phyloP scores from a whole-genome alignment of 1,139 yeast species.

The Suhomyces ambrosiae region DNA sequence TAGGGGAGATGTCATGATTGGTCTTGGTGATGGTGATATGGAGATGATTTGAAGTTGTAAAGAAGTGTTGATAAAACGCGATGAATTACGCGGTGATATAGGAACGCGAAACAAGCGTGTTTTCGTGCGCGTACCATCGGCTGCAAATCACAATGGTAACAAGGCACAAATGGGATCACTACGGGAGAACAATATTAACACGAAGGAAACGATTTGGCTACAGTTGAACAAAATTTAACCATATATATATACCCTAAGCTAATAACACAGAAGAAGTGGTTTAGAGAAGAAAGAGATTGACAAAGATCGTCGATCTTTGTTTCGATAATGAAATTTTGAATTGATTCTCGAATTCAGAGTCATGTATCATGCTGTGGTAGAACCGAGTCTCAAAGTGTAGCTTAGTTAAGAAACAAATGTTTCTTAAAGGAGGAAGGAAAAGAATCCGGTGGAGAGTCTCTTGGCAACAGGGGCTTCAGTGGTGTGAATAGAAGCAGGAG shows the following conservation, averaged over 20 bases:
- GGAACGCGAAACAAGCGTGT: slow-evolving; percentile 7
- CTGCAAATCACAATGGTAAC: slow-evolving; percentile 2
- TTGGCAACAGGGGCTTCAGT: slow-evolving; percentile 11
- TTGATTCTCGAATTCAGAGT: too few relatives aligned
- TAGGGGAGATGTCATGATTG: not conserved
- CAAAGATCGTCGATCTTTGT: too few relatives aligned
- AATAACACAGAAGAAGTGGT: not conserved
- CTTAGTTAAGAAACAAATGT: not conserved
- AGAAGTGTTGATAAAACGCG: not conserved
- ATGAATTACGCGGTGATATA: not conserved
- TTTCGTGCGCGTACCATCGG: slow-evolving; percentile 5
- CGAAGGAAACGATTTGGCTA: too few relatives aligned
- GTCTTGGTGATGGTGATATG: not conserved
- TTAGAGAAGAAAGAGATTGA: not conserved
- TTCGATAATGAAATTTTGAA: not conserved
- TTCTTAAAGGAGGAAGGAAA: slow-evolving; percentile 2
- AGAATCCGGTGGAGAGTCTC: slow-evolving; percentile 12
- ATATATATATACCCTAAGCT: slow-evolving; percentile 1
- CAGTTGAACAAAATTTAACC: too few relatives aligned
- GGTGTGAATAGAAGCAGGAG: slow-evolving; percentile 14
- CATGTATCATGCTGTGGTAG: too few relatives aligned
- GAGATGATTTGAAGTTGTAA: slow-evolving; percentile 1
- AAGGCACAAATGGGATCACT: too few relatives aligned
- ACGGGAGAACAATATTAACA: too few relatives aligned
- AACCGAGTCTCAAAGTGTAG: not conserved